Evolutionary conservation across 1,284 basidiomycete genomes (phyloP), one percentile per base, ranked within the genome.

Genomic region (Flammula alnicola): DNA sequence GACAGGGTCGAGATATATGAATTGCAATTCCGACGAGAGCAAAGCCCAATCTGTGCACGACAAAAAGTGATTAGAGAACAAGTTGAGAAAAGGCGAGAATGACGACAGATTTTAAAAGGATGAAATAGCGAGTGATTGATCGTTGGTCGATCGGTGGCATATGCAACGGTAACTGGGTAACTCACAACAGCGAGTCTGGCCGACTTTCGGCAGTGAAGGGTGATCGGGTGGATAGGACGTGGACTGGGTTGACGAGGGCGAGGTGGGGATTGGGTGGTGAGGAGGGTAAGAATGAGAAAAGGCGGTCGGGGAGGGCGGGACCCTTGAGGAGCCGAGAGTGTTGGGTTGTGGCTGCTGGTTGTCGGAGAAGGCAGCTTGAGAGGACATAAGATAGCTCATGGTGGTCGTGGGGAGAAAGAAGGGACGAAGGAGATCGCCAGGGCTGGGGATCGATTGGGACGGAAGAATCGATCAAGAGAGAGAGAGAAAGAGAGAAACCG

Each of bases 1-100:
- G 48, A 93, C 83, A 43, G 95, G 95, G 73, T 97, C 95, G 57
- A 94, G 79, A 72, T 93, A 94, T 55, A 95, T 82, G 71, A 95
- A 95, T 41, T 82, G 74, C 42, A 97, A 81, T 64, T 88, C 83
- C 39, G 84, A 66, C 16, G 83, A 82, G 60, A 92, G 76, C 50
- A 92, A 71, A 31, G 85, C 71, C 88, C 88, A 92, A 72, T 91
- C 77, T 79, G 62, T 27, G 44, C 29, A 42, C 38, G 33, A 47
- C 47, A n/a, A n/a, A n/a, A n/a, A n/a, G n/a, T n/a, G n/a, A n/a
- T n/a, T n/a, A n/a, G n/a, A n/a, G n/a, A n/a, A n/a, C n/a, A n/a
- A n/a, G n/a, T n/a, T n/a, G n/a, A n/a, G n/a, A n/a, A n/a, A n/a
- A n/a, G n/a, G n/a, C n/a, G n/a, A n/a, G n/a, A n/a, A n/a, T n/a